Evolutionary conservation across 805 yeast species (phyloP).

Genomic region (Candida qinlingensis): DNA sequence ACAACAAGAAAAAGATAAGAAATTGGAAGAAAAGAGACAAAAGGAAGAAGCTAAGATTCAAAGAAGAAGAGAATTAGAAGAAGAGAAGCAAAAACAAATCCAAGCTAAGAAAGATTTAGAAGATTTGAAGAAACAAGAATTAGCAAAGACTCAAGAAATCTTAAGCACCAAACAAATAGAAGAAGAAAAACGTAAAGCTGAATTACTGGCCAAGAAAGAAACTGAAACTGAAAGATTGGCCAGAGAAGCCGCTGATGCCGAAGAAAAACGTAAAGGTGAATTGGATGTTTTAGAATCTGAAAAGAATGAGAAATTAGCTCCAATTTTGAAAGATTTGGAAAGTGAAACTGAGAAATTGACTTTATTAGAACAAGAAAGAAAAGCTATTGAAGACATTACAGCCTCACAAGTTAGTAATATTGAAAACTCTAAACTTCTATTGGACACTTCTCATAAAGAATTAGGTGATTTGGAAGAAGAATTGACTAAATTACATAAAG

Average conservation of each 20-base stretch:
- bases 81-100: conserved; percentile 27
- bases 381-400: conserved; percentile 39
- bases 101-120: conserved; percentile 24
- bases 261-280: conserved; percentile 41
- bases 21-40: conserved; percentile 34
- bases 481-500: conserved; percentile 29
- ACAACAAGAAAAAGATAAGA: conserved; percentile 32
- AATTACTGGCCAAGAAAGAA: conserved; percentile 28
- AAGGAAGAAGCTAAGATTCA: conserved; percentile 31
- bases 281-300: conserved; percentile 40
- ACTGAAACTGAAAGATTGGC: conserved; percentile 20
- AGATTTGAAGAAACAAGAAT: conserved; percentile 31
- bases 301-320: conserved; percentile 49
- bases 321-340: conserved; percentile 47
- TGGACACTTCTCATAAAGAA: conserved; percentile 39
- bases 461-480: conserved; percentile 32
- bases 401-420: conserved; percentile 40
- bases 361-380: conserved; percentile 45
- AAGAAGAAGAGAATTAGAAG: conserved; percentile 31
- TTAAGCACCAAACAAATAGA: conserved; percentile 29
- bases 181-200: conserved; percentile 21
- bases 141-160: conserved; percentile 32
- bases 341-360: conserved; percentile 44
- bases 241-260: conserved; percentile 32
- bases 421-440: conserved; percentile 36